These are phyloP conservation scores for Theobroma cacao DNA, from an alignment of 345 rosid genomes.

Conservation along the genomic window DNA sequence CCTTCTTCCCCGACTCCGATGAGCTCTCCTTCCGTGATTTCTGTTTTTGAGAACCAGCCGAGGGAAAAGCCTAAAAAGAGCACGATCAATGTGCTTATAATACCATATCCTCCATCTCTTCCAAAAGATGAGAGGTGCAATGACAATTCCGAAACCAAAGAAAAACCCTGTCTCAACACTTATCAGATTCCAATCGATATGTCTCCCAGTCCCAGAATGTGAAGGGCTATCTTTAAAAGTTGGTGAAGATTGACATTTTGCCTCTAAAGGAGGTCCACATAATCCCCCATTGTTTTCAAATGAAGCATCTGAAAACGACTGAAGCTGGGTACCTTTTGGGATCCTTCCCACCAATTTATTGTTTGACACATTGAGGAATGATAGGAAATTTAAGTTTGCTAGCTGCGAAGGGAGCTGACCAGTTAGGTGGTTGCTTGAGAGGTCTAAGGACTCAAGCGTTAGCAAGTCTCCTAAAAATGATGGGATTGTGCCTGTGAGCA, in stretches of 20 bases:
- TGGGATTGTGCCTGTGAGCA: conserved; percentile 18
- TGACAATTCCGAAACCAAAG: conserved; percentile 1
- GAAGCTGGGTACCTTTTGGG: conserved; percentile 23
- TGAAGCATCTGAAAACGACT: conserved; percentile 18
- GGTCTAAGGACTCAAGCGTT: conserved; percentile 30
- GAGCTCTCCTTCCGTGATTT: neutral
- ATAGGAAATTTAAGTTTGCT: conserved; percentile 24
- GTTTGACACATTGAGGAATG: conserved; percentile 33
- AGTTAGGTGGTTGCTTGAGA: conserved; percentile 20
- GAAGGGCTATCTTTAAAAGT: neutral
- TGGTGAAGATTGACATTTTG: neutral
- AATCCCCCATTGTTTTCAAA: conserved; percentile 24
- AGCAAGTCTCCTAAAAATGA: conserved; percentile 18
- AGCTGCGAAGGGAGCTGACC: conserved; percentile 31
- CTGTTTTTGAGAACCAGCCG: neutral
- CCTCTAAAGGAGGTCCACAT: conserved; percentile 23
- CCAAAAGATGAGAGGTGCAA: neutral
- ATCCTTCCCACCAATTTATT: conserved; percentile 27
- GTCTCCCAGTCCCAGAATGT: neutral
- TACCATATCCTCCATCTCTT: conserved; percentile 13
- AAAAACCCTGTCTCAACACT: neutral
- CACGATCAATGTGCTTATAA: neutral
- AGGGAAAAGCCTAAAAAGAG: neutral
- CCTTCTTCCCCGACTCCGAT: neutral
- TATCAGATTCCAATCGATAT: neutral